Evolutionary conservation across 2,329 filamentous ascomycete genomes (phyloP), one percentile per base, ranked within the genome.

Genomic region (Penicillium brasilianum): DNA sequence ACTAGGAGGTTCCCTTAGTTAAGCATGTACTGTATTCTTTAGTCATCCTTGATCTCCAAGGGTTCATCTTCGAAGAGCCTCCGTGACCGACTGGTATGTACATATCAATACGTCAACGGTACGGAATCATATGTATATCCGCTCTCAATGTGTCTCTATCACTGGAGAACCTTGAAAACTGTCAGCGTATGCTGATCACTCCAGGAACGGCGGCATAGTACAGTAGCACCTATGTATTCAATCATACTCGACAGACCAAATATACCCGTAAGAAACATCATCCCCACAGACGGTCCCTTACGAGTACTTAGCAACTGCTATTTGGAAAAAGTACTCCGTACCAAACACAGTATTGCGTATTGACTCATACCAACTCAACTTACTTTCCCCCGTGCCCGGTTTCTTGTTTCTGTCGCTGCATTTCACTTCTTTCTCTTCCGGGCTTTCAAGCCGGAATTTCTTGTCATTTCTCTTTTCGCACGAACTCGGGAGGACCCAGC

Each of bases 1-100:
- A 18, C 1, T 11, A n/a, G 30, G 20, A 1, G 5, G 30, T 4
- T 0, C 0, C 1, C 1, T 2, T 34, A 46, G 22, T 25, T 5
- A 43, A 3, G 14, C 0, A 2, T 43, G 67, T 70, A 68, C 22
- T 30, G 0, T 11, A 13, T 69, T 69, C 67, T 20, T 61, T 14
- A 0, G 6, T 25, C n/a, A 20, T 25, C 20, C 22, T 2, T 14
- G 14, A n/a, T 28, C 50, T 18, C 9, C 18, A 34, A 65, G 61
- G 58, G 59, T 67, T 67, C 57, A 59, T 64, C 59, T 63, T 34
- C 53, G 50, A 55, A 69, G 68, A 69, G 68, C 68, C 68, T 70
- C 68, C 60, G 57, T 60, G 43, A 11, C 44, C 44, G 44, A 30
- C 44, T 48, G 44, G 44, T 30, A 48, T 46, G 43, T 46, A 46